Conservation (phyloP, 352 stramenopile genomes). For the Phytophthora agathidicida region DNA sequence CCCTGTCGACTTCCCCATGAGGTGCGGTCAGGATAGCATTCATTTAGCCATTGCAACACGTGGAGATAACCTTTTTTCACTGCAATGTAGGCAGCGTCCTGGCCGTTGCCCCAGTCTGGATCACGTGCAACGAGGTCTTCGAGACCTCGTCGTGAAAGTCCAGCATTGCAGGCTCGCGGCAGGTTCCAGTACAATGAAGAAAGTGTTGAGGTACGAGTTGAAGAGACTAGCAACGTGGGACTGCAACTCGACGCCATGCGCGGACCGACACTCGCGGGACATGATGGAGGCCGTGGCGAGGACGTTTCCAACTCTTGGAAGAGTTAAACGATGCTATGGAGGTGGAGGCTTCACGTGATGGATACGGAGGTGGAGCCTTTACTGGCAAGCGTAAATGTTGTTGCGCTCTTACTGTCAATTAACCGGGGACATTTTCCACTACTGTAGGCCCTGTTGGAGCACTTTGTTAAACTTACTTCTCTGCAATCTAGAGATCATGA, state of each 20-base stretch:
- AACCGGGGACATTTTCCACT: too few relatives aligned
- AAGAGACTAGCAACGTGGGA: constrained; percentile 12
- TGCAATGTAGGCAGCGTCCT: constrained; percentile 10
- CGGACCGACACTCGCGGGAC: constrained; percentile 11
- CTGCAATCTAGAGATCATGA: too few relatives aligned
- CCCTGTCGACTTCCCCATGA: constrained; percentile 12
- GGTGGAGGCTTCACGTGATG: not conserved
- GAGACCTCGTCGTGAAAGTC: constrained; percentile 8
- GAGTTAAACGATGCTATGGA: too few relatives aligned
- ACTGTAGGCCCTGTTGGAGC: too few relatives aligned
- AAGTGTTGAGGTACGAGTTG: constrained; percentile 13
- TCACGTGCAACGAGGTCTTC: constrained; percentile 17
- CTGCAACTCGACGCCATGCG: constrained; percentile 12
- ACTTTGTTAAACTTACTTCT: too few relatives aligned
- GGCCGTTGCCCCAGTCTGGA: constrained; percentile 10
- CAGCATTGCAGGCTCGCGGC: constrained; percentile 5
- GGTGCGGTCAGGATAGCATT: constrained; percentile 17
- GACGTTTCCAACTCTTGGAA: too few relatives aligned
- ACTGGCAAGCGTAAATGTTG: too few relatives aligned
- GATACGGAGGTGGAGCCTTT: too few relatives aligned
- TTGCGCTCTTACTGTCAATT: too few relatives aligned
- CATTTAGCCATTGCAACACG: constrained; percentile 26
- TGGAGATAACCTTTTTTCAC: constrained; percentile 17
- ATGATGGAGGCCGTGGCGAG: constrained; percentile 12
- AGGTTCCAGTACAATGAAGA: constrained; percentile 19